A percentile compares a stretch with the other conserved stretches of the same genome.
Evolutionary conservation across 176 grass and related monocot species (phyloP).

Genomic region (Cenchrus purpureus): DNA sequence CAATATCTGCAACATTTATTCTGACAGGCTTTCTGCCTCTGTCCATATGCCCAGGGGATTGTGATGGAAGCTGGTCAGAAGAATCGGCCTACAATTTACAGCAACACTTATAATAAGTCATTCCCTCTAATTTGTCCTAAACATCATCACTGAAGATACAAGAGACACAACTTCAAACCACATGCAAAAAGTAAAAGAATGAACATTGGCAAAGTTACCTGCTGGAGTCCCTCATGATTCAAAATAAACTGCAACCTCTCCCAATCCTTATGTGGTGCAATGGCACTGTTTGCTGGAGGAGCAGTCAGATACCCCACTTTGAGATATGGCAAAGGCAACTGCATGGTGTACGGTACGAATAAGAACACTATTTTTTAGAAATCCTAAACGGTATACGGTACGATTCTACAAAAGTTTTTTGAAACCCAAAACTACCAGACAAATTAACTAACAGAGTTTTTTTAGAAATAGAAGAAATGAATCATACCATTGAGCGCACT

Average conservation of each 20-base stretch:
- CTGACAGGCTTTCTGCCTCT: conserved; percentile 63
- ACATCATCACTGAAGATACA: not conserved
- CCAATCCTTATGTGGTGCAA: conserved; percentile 95
- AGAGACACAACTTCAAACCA: conserved; percentile 15
- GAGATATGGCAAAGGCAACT: conserved; percentile 96
- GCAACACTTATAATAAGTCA: conserved; percentile 10
- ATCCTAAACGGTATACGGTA: not conserved
- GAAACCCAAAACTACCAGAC: not conserved
- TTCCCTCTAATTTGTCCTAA: not conserved
- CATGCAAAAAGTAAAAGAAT: conserved; percentile 8
- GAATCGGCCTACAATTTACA: conserved; percentile 56
- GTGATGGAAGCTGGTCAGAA: conserved; percentile 59
- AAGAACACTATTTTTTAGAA: not conserved
- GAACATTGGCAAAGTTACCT: conserved; percentile 55
- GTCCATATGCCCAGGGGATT: conserved; percentile 49
- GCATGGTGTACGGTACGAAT: conserved; percentile 30
- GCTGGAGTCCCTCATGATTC: conserved; percentile 91
- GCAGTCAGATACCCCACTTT: conserved; percentile 95
- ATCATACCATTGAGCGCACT: conserved; percentile 87
- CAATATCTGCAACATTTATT: conserved; percentile 76
- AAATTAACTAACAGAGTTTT: conserved; percentile 22
- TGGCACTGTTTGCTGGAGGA: conserved; percentile 65
- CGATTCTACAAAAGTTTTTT: not conserved
- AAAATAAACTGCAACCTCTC: conserved; percentile 85
- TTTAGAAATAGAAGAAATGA: conserved; percentile 13